Base-by-base conservation (phyloP, 2,329 filamentous ascomycete species). In the Juglanconis oblonga region DNA sequence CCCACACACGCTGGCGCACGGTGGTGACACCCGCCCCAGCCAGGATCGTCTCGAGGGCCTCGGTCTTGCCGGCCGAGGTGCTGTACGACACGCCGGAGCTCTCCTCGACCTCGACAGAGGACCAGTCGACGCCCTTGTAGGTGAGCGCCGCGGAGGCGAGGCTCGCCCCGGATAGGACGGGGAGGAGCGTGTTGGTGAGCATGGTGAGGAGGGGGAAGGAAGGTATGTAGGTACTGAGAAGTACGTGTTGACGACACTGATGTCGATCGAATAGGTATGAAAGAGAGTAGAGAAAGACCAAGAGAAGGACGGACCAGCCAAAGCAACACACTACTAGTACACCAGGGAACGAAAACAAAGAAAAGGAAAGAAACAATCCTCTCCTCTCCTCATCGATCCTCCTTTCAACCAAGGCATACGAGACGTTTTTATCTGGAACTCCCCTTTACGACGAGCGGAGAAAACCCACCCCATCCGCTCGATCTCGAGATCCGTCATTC, bases 1-100 rank as follows among this genome's bases (percentile, higher is more conserved):
- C 88, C 88, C 88, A 91, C 48, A 91, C 72, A 32, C 89, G 80
- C 70, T 91, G 88, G 17, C 88, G 83, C 50, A 90, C 84, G 0
- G 84, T 88, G 71, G 90, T 91, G 65, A 89, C 82, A 13, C 88
- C 88, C 33, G 78, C 82, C 10, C 74, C 74, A 3, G 77, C 81
- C 3, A 91, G 74, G 56, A 91, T 90, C 2, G 74, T 78, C 67
- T 91, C 88, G 1, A 91, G 76, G 0, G 84, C 72, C 60, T 85
- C 75, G 0, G 74, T 72, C 2, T 74, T 72, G 42, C 87, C 87
- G 24, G 77, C 75, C 0, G 77, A 70, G 52, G 80, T 83, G 64
- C 84, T 87, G 77, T 89, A 91, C 0, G 74, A 74, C 63, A 84
- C 80, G 1, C 87, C 87, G 0, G 81, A 77, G 2, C 77, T 74